These are phyloP conservation scores for Schoenoplectus triqueter DNA, from an alignment of 202 grass and related monocot genomes.

Conservation along the genomic window DNA sequence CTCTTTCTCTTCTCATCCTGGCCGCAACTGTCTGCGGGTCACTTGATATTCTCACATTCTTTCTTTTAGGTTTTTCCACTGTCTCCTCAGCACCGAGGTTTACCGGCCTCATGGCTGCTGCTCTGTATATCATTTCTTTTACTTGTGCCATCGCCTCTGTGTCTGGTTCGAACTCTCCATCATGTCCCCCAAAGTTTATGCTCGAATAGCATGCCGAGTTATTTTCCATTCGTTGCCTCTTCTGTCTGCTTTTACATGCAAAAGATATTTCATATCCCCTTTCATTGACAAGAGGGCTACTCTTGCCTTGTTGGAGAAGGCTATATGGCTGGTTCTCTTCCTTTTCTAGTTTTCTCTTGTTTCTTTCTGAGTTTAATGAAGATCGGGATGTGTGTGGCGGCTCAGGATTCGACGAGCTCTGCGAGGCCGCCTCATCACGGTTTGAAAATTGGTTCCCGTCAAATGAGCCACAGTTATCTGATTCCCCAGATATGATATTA, in stretches of 20 bases:
- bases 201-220: conserved; percentile 28
- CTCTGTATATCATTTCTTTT: conserved; percentile 87
- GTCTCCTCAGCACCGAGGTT: conserved; percentile 50
- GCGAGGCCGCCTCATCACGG: conserved; percentile 60
- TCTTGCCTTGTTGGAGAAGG: conserved; percentile 30
- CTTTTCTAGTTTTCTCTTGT: conserved; percentile 52
- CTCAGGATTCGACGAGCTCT: conserved; percentile 50
- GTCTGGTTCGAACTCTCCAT: conserved; percentile 60
- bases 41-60: conserved; percentile 87
- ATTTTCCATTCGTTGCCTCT: conserved; percentile 38
- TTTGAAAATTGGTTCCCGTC: conserved; percentile 38
- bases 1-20: conserved; percentile 71
- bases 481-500: conserved; percentile 81
- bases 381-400: conserved; percentile 24
- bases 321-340: conserved; percentile 35
- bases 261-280: conserved; percentile 41
- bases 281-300: neutral
- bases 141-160: conserved; percentile 80
- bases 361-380: conserved; percentile 1
- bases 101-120: conserved; percentile 76
- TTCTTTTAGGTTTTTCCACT: conserved; percentile 53
- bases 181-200: conserved; percentile 39
- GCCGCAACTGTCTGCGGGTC: conserved; percentile 88
- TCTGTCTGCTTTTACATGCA: conserved; percentile 32
- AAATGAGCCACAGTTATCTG: conserved; percentile 51